Evolutionary conservation across 768 basidiomycete genomes (phyloP).

Genomic region (Thelephora aurantiotincta): DNA sequence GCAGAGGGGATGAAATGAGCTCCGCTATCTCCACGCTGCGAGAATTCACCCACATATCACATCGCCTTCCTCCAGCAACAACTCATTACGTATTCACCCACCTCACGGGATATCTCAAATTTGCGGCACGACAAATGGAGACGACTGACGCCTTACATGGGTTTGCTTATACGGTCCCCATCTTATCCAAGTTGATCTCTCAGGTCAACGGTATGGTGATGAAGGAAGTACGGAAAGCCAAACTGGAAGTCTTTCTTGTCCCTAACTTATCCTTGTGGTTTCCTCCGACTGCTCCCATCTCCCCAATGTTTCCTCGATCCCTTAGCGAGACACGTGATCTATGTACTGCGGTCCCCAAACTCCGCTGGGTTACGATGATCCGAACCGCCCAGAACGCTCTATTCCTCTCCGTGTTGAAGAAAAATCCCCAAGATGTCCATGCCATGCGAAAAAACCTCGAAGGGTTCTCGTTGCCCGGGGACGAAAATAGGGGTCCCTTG

Average conservation of each 20-base stretch:
- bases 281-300: constrained; percentile 32
- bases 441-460: constrained; percentile 51
- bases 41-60: constrained; percentile 41
- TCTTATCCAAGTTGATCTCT: constrained; percentile 41
- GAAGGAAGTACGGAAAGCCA: constrained; percentile 58
- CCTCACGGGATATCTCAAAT: constrained; percentile 53
- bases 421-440: constrained; percentile 55
- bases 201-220: constrained; percentile 64
- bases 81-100: constrained; percentile 58
- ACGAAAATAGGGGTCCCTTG: constrained; percentile 15
- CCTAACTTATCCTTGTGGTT: constrained; percentile 68
- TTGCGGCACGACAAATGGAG: constrained; percentile 29
- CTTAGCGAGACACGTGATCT: constrained; percentile 21
- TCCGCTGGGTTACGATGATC: constrained; percentile 46
- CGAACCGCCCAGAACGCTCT: constrained; percentile 61
- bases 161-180: constrained; percentile 40
- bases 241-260: constrained; percentile 52
- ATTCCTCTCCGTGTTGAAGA: constrained; percentile 47
- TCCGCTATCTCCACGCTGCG: constrained; percentile 38
- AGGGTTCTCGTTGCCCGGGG: constrained; percentile 39
- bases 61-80: constrained; percentile 45
- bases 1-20: constrained; percentile 28
- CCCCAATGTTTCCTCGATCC: constrained; percentile 47
- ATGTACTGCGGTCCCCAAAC: constrained; percentile 19
- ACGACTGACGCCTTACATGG: constrained; percentile 29